Evolutionary conservation across 139 green algal genomes (phyloP), one percentile per base, ranked within the genome.

Genomic region (Asterochloris sp.): DNA sequence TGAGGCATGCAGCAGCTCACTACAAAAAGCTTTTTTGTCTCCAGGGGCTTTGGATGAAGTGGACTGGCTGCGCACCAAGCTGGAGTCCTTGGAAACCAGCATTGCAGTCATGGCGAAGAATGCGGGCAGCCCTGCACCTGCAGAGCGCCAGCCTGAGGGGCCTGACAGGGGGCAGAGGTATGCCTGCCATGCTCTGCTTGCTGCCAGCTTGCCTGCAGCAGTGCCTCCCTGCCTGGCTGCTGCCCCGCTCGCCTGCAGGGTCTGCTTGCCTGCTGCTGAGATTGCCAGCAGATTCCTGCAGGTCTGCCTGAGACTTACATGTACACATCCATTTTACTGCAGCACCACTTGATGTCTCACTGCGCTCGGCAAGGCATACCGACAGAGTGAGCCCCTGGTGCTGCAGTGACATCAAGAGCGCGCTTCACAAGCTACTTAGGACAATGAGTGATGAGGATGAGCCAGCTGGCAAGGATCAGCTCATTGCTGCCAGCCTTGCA

Each of bases 11-110:
- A n/a, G n/a, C n/a, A n/a, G n/a, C n/a, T n/a, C n/a, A n/a, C n/a
- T n/a, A n/a, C n/a, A n/a, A n/a, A n/a, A n/a, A n/a, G n/a, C n/a
- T n/a, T n/a, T n/a, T n/a, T n/a, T n/a, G n/a, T n/a, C n/a, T n/a
- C n/a, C n/a, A 87, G 88, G 85, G 24, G 88, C 88, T 0, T 67
- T 92, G 63, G 88, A 92, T n/a, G 86, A 92, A 61, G 81, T 92
- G 29, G 88, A 92, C 63, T 89, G 84, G 85, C 80, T 92, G 60
- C 74, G 83, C 14, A 61, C 47, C 38, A 85, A 84, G 73, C 82
- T 92, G 80, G 86, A 89, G 62, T 76, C 24, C 0, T 67, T 92
- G 17, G 85, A 91, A 62, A 81, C 76, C 21, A 69, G 60, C 76
- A 80, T 80, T 69, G 67, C 76, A 60, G 76, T 62, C 23, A 80